A percentile compares a stretch with the other conserved stretches of the same genome.
Conservation (phyloP, 2,329 filamentous ascomycete genomes). For the Grosmannia clavigera region DNA sequence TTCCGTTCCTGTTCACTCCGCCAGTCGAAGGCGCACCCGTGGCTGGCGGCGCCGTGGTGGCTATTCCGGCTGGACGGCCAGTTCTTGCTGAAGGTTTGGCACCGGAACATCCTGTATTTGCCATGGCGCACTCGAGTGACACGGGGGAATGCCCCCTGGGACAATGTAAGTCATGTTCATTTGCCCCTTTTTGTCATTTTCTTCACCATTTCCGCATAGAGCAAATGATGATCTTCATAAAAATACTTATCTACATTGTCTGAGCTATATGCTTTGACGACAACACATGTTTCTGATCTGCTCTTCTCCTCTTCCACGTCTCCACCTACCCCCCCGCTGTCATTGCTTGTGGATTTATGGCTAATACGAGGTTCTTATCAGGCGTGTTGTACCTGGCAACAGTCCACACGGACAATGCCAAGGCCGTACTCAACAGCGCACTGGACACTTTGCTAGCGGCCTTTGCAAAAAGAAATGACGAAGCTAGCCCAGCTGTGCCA, state of each 20-base stretch:
- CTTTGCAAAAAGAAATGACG: slow-evolving; percentile 14
- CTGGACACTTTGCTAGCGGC: slow-evolving; percentile 26
- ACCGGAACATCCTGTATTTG: slow-evolving; percentile 38
- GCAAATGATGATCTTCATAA: slow-evolving; percentile 67
- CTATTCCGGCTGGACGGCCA: slow-evolving; percentile 49
- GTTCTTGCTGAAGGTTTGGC: slow-evolving; percentile 26
- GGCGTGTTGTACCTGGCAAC: slow-evolving; percentile 30
- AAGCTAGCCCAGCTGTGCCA: slow-evolving; percentile 15
- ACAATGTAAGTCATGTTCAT: slow-evolving; percentile 67
- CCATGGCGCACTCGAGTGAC: slow-evolving; percentile 70
- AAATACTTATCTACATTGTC: slow-evolving; percentile 99
- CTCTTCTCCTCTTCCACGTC: background rate
- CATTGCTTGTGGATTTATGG: background rate
- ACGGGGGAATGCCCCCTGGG: slow-evolving; percentile 80
- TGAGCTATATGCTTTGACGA: slow-evolving; percentile 75
- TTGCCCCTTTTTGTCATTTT: background rate
- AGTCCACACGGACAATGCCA: slow-evolving; percentile 22
- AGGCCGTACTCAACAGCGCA: slow-evolving; percentile 25
- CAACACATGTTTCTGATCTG: slow-evolving; percentile 26
- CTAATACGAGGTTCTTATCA: slow-evolving; percentile 6
- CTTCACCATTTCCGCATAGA: background rate
- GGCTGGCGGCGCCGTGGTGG: slow-evolving; percentile 61
- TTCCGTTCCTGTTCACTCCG: slow-evolving; percentile 55
- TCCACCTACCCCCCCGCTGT: slow-evolving; percentile 1
- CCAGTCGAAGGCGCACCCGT: slow-evolving; percentile 62